Conservation (phyloP, 2,329 filamentous ascomycete genomes). For the Ustulina deusta region DNA sequence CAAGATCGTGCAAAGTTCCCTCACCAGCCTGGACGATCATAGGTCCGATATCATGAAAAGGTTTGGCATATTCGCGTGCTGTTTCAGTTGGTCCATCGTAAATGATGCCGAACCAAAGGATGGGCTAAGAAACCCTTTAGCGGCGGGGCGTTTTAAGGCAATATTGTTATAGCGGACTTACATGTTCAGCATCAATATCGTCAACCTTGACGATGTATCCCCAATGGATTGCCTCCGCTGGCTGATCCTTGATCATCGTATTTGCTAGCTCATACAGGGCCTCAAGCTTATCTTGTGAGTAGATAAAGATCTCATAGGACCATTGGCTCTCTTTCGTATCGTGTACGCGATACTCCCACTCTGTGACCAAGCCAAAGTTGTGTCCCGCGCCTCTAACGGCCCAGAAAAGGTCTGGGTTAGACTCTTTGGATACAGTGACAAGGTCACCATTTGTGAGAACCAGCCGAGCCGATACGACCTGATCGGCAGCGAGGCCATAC, state of each 20-base stretch:
- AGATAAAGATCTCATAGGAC: constrained; percentile 44
- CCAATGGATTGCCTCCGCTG: constrained; percentile 38
- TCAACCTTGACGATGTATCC: constrained; percentile 39
- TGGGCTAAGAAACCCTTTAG: constrained; percentile 34
- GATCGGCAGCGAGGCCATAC: constrained; percentile 41
- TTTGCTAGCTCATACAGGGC: constrained; percentile 35
- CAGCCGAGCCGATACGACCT: constrained; percentile 39
- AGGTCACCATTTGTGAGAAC: constrained; percentile 38
- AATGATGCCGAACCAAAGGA: constrained; percentile 44
- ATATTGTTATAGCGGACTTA: constrained; percentile 14
- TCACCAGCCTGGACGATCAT: constrained; percentile 35
- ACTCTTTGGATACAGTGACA: constrained; percentile 39
- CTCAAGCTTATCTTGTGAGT: constrained; percentile 39
- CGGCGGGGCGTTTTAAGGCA: neutral
- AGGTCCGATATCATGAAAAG: constrained; percentile 36
- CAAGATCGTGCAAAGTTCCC: constrained; percentile 37
- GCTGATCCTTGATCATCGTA: constrained; percentile 31
- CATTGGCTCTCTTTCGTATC: constrained; percentile 23
- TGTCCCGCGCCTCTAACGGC: constrained; percentile 42
- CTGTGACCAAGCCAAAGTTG: constrained; percentile 42
- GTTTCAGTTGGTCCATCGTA: constrained; percentile 37
- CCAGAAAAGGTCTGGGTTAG: constrained; percentile 49
- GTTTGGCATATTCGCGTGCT: constrained; percentile 38
- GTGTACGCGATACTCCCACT: constrained; percentile 38
- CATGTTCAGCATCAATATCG: constrained; percentile 38